These are phyloP conservation scores for Elaeis guineensis DNA, from an alignment of 176 grass and related monocot species.

Conservation along the genomic window DNA sequence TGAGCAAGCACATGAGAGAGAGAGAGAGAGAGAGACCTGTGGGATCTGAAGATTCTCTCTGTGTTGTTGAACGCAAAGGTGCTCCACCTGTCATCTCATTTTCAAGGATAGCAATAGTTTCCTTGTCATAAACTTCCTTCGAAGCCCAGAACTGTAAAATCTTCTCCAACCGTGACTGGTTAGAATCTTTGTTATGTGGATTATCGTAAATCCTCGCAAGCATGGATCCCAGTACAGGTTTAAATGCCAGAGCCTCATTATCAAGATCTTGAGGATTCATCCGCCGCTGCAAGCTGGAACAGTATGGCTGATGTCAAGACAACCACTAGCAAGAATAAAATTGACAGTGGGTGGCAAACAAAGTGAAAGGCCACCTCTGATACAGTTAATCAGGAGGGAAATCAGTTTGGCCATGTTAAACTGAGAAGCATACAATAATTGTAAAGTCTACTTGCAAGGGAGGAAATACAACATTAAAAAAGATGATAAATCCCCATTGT, in stretches of 20 bases:
- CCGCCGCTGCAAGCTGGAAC: slow-evolving; percentile 69
- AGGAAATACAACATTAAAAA: no score
- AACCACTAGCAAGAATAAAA: no score
- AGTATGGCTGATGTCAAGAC: not conserved
- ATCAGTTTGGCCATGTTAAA: no score
- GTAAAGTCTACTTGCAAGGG: no score
- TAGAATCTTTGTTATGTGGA: slow-evolving; percentile 53
- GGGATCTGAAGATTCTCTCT: slow-evolving; percentile 43
- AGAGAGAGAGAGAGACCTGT: slow-evolving; percentile 29
- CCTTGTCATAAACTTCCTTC: slow-evolving; percentile 83
- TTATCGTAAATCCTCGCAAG: slow-evolving; percentile 78
- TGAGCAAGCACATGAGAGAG: not conserved
- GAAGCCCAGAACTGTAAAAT: slow-evolving; percentile 94
- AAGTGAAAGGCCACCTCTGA: no score
- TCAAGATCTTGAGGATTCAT: slow-evolving; percentile 66
- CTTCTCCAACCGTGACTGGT: slow-evolving; percentile 62
- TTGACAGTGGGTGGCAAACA: no score
- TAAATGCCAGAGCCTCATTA: slow-evolving; percentile 74
- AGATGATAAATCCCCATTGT: no score
- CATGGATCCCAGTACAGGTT: slow-evolving; percentile 77
- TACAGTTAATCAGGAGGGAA: no score
- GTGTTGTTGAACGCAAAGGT: slow-evolving; percentile 17
- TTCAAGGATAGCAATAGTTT: slow-evolving; percentile 55
- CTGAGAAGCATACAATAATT: no score
- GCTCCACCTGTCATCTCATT: slow-evolving; percentile 67